phyloP scores from a whole-genome alignment of 805 yeast genomes.

The Cyberlindnera maritima region DNA sequence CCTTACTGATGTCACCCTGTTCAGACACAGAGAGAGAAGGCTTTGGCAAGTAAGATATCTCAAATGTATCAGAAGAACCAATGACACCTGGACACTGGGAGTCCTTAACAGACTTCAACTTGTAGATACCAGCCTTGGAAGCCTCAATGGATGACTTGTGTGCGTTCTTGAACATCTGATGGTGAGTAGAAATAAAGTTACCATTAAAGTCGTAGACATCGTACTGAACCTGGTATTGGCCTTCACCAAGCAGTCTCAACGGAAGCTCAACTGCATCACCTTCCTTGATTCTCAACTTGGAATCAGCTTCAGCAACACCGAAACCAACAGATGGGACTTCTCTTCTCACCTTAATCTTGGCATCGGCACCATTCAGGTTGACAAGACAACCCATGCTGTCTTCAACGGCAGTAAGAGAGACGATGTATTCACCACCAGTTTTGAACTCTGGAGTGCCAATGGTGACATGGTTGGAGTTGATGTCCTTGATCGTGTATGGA shows the following conservation, averaged over 20 bases:
- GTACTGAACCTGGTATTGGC: conserved; percentile 44
- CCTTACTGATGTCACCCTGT: conserved; percentile 27
- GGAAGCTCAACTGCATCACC: conserved; percentile 64
- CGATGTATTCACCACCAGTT: conserved; percentile 70
- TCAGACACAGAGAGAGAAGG: conserved; percentile 43
- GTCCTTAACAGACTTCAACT: conserved; percentile 44
- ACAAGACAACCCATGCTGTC: conserved; percentile 83
- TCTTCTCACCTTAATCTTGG: conserved; percentile 62
- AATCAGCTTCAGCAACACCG: conserved; percentile 36
- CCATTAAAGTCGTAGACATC: conserved; percentile 32
- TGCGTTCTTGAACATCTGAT: conserved; percentile 17
- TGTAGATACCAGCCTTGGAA: conserved; percentile 46
- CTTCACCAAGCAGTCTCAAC: conserved; percentile 52
- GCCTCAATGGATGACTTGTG: conserved; percentile 36
- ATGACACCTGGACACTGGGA: conserved; percentile 50
- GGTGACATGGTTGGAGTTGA: conserved; percentile 34
- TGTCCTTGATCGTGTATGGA: conserved; percentile 40
- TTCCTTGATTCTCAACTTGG: conserved; percentile 47
- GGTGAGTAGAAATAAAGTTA: conserved; percentile 24
- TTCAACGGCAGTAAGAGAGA: conserved; percentile 59
- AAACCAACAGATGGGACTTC: conserved; percentile 63
- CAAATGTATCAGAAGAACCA: conserved; percentile 32
- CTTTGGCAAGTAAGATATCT: conserved; percentile 41
- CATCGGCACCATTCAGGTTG: conserved; percentile 61
- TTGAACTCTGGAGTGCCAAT: conserved; percentile 55